Evolutionary conservation across 495 filamentous ascomycete species (phyloP).

Genomic region (Penicillium nucicola): DNA sequence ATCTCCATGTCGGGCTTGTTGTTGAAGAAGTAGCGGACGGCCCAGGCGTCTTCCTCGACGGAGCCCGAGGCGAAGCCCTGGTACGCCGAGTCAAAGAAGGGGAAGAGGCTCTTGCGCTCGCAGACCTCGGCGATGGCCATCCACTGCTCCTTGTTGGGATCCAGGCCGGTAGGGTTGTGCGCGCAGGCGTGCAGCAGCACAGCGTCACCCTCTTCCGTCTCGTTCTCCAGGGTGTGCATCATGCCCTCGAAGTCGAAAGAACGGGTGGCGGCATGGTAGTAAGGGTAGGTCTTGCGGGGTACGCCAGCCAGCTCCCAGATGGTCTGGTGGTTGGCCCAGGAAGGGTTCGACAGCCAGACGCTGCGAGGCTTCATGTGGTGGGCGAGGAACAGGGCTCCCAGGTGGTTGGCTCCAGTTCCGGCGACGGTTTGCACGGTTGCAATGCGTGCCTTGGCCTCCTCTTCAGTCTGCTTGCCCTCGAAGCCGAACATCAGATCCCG

Average conservation of each 20-base stretch:
- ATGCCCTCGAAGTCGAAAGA: conserved; percentile 47
- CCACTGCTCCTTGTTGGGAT: conserved; percentile 53
- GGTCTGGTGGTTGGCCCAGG: conserved; percentile 49
- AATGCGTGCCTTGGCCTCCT: conserved; percentile 36
- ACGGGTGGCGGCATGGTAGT: conserved; percentile 43
- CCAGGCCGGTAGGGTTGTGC: conserved; percentile 55
- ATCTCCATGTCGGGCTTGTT: conserved; percentile 48
- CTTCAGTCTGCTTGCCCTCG: conserved; percentile 25
- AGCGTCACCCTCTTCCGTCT: conserved; percentile 40
- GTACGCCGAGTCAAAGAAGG: conserved; percentile 56
- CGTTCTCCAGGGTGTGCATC: conserved; percentile 42
- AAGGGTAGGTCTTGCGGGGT: conserved; percentile 45
- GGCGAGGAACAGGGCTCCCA: conserved; percentile 83
- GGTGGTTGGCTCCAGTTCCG: conserved; percentile 85
- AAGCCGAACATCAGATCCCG: conserved; percentile 49
- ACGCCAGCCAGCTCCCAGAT: conserved; percentile 46
- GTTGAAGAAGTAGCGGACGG: conserved; percentile 51
- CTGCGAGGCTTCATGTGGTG: conserved; percentile 42
- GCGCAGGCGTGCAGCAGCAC: conserved; percentile 53
- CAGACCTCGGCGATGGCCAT: conserved; percentile 48
- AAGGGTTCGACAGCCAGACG: conserved; percentile 48
- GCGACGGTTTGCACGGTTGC: conserved; percentile 73
- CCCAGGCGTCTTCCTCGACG: conserved; percentile 51
- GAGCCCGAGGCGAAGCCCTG: conserved; percentile 56
- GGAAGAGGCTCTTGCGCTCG: conserved; percentile 49